phyloP scores from a whole-genome alignment of 192 early-diverging fungal genomes.

The Backusella circina region DNA sequence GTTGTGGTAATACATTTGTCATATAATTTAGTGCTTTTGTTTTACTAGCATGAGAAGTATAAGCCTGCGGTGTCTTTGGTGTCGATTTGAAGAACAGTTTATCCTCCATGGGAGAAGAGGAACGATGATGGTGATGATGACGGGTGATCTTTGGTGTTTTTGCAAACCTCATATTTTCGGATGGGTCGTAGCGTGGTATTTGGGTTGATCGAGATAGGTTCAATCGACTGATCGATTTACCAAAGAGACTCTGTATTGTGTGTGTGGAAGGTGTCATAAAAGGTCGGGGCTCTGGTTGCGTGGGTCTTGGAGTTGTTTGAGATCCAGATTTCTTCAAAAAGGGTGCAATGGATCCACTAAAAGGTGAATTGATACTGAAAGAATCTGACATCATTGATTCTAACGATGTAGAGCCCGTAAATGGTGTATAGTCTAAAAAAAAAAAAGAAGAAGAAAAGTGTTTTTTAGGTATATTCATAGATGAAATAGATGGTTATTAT shows the following conservation, averaged over 20 bases:
- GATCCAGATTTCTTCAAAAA: conserved; percentile 17
- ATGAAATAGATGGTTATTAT: neutral
- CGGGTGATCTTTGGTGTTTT: neutral
- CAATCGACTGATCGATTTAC: conserved; percentile 3
- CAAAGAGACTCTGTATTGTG: neutral
- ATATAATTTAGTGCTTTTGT: conserved; percentile 10
- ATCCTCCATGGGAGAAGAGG: neutral
- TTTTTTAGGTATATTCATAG: neutral
- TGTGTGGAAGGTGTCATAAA: neutral
- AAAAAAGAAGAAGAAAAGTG: neutral
- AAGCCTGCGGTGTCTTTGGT: neutral
- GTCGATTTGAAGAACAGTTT: neutral
- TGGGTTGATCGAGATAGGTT: neutral
- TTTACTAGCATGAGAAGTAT: neutral
- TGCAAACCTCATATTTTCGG: neutral
- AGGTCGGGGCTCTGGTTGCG: neutral
- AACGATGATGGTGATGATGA: neutral
- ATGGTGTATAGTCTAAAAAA: neutral
- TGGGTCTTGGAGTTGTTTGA: neutral
- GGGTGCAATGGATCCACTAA: conserved; percentile 17
- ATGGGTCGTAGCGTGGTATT: neutral
- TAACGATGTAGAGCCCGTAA: neutral
- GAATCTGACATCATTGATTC: neutral
- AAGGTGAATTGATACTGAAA: neutral
- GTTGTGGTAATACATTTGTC: conserved; percentile 17